Evolutionary conservation across 2,329 filamentous ascomycete genomes (phyloP).

Genomic region (Davidsoniella australis): DNA sequence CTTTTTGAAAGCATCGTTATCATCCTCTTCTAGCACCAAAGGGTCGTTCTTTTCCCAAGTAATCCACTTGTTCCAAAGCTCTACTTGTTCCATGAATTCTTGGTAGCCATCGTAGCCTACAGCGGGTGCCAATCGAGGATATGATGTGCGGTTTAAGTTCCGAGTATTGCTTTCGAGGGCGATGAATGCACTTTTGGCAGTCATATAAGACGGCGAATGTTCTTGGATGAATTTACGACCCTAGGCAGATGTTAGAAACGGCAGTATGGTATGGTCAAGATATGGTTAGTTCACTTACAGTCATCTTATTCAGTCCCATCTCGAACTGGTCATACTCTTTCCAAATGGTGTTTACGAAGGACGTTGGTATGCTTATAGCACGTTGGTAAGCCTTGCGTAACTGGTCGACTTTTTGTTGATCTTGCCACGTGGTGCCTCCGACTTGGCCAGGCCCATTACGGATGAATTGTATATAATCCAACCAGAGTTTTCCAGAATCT

Average conservation of each 20-base stretch:
- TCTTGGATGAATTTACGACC: conserved; percentile 92
- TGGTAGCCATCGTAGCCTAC: conserved; percentile 73
- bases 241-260: conserved; percentile 24
- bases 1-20: conserved; percentile 54
- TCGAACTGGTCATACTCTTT: conserved; percentile 97
- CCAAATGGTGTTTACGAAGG: conserved; percentile 71
- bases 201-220: conserved; percentile 86
- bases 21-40: conserved; percentile 68
- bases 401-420: conserved; percentile 94
- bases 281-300: conserved; percentile 34
- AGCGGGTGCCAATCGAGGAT: conserved; percentile 68
- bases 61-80: conserved; percentile 87
- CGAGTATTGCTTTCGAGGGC: conserved; percentile 79
- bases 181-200: conserved; percentile 76
- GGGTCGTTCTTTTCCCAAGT: conserved; percentile 90
- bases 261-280: not conserved
- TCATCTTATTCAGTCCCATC: conserved; percentile 81
- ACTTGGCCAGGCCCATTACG: conserved; percentile 72
- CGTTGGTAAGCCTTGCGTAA: conserved; percentile 84
- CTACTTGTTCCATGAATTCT: conserved; percentile 69
- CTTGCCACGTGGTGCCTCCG: conserved; percentile 81
- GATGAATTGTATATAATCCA: conserved; percentile 87
- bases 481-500: conserved; percentile 78
- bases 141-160: conserved; percentile 55
- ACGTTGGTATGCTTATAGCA: conserved; percentile 73